phyloP scores from a whole-genome alignment of 257 asterid genomes.

The Craterostigma plantagineum region DNA sequence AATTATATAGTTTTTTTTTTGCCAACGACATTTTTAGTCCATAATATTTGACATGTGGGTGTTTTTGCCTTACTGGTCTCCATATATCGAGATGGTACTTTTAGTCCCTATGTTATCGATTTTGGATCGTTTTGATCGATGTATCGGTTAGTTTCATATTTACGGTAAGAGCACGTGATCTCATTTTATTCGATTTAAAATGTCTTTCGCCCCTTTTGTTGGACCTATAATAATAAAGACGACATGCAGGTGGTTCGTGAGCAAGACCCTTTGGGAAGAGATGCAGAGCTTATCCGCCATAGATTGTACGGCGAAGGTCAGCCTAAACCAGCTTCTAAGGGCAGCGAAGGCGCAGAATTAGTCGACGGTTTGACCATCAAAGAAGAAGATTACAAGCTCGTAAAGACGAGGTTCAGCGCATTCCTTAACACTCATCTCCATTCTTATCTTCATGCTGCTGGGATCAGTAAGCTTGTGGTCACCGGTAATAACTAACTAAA shows the following conservation, averaged over 20 bases:
- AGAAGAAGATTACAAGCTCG: conserved; percentile 70
- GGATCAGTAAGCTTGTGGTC: conserved; percentile 32
- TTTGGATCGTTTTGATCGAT: no score
- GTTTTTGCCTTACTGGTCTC: no score
- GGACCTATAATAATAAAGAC: not conserved
- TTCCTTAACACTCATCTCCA: conserved; percentile 77
- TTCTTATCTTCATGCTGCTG: conserved; percentile 52
- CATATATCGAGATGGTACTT: no score
- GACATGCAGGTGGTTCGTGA: conserved; percentile 57
- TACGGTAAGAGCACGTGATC: no score
- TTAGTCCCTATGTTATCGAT: no score
- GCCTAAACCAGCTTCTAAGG: conserved; percentile 63
- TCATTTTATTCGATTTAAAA: no score
- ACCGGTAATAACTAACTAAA: conserved; percentile 23
- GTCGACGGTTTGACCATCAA: conserved; percentile 55
- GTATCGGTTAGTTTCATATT: no score
- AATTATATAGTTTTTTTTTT: no score
- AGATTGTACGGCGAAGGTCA: conserved; percentile 32
- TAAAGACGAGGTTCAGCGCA: conserved; percentile 82
- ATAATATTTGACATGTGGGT: no score
- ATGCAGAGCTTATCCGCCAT: conserved; percentile 58
- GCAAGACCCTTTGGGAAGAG: conserved; percentile 79
- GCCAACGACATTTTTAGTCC: no score
- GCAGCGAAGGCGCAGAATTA: conserved; percentile 71
- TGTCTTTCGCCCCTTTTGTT: no score